Percentiles rank a stretch among this genome's conserved stretches.
Conservation (phyloP, 805 yeast genomes). For the Ogataea paradorogensis region DNA sequence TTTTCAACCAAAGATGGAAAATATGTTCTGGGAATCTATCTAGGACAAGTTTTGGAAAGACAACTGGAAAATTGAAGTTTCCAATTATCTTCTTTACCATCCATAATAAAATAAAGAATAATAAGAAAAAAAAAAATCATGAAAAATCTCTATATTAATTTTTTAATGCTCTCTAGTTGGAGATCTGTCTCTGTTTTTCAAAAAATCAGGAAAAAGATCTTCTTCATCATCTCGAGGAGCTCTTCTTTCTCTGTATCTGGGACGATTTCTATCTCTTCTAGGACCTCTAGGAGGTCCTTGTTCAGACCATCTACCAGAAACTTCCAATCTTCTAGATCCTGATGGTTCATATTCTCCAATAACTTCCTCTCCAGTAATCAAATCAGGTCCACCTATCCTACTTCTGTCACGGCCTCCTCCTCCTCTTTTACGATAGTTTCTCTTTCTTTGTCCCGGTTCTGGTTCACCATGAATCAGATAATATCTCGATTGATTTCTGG, state of each 20-base stretch:
- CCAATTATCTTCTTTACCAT: constrained; percentile 22
- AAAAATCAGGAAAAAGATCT: constrained; percentile 37
- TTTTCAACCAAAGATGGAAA: constrained; percentile 61
- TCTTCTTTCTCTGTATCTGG: constrained; percentile 15
- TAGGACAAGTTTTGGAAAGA: constrained; percentile 62
- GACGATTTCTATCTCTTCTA: constrained; percentile 2
- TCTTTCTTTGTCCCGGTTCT: constrained; percentile 35
- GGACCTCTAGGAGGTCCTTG: constrained; percentile 14
- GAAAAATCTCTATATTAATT: neutral
- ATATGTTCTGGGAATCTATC: constrained; percentile 71
- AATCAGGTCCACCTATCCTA: constrained; percentile 22
- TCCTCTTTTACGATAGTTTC: constrained; percentile 13
- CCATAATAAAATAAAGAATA: constrained; percentile 10
- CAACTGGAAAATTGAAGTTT: constrained; percentile 2
- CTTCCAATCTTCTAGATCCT: constrained; percentile 22
- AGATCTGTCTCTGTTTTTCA: constrained; percentile 26
- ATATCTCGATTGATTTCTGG: constrained; percentile 58
- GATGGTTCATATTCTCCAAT: constrained; percentile 3
- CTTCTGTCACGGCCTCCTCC: constrained; percentile 21
- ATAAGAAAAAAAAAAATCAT: constrained; percentile 3
- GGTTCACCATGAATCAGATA: constrained; percentile 74
- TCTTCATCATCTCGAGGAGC: constrained; percentile 29
- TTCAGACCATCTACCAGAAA: constrained; percentile 21
- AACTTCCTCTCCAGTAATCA: constrained; percentile 33
- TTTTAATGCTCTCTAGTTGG: constrained; percentile 19